phyloP scores from a whole-genome alignment of 306 rosid genomes.

The Cucumis cinereus region DNA sequence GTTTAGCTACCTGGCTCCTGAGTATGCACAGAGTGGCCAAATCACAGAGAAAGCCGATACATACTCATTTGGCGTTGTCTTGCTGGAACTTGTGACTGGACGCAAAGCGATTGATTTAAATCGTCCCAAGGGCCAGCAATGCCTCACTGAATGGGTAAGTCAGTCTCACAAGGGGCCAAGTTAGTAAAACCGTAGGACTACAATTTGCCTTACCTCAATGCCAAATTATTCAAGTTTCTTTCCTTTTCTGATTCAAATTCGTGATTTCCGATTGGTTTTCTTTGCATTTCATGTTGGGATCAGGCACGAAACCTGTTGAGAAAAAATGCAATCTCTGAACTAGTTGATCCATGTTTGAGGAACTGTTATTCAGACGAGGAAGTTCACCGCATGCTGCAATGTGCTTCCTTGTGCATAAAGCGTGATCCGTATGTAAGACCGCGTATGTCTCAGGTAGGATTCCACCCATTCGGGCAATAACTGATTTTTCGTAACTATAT shows the following conservation, averaged over 20 bases:
- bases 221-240: neutral
- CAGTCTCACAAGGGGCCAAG: neutral
- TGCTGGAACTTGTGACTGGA: constrained; percentile 87
- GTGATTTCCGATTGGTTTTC: neutral
- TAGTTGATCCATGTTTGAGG: constrained; percentile 59
- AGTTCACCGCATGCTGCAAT: constrained; percentile 57
- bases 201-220: neutral
- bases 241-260: neutral
- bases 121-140: constrained; percentile 83
- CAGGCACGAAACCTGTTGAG: constrained; percentile 81
- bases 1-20: constrained; percentile 86
- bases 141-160: constrained; percentile 90
- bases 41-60: constrained; percentile 96
- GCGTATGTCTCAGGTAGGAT: constrained; percentile 81
- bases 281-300: neutral
- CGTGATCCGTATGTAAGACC: constrained; percentile 65
- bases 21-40: constrained; percentile 95
- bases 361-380: constrained; percentile 41
- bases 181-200: neutral
- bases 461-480: neutral
- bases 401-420: constrained; percentile 68
- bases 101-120: constrained; percentile 75
- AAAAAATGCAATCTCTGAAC: constrained; percentile 33
- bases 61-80: constrained; percentile 79
- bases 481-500: neutral